phyloP scores from a whole-genome alignment of 108 stramenopile genomes.

The Pseudonitzschia multiseries region DNA sequence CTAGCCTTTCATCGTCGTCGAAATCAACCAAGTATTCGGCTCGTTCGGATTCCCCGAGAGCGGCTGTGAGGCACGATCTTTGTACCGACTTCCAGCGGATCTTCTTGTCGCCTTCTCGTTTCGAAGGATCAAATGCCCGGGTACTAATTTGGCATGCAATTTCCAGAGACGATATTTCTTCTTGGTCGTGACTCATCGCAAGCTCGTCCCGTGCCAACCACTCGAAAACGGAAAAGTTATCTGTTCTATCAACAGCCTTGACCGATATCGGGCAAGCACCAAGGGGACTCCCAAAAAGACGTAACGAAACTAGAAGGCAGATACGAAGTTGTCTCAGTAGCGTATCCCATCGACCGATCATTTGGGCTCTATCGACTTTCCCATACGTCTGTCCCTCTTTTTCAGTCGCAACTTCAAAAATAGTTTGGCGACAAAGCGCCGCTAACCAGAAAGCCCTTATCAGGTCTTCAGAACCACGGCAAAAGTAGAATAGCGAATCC shows the following conservation, averaged over 20 bases:
- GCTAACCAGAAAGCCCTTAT: constrained; percentile 73
- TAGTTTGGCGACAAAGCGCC: constrained; percentile 62
- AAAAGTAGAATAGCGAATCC: constrained; percentile 53
- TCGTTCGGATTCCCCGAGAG: constrained; percentile 36
- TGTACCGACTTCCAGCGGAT: constrained; percentile 40
- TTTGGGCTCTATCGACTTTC: constrained; percentile 34
- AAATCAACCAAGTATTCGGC: constrained; percentile 44
- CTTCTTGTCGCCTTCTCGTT: constrained; percentile 50
- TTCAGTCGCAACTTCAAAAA: constrained; percentile 49
- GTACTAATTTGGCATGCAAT: constrained; percentile 60
- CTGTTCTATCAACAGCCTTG: constrained; percentile 46
- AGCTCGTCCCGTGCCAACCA: constrained; percentile 80
- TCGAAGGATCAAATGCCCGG: constrained; percentile 65
- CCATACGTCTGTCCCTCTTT: constrained; percentile 74
- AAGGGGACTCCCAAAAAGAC: constrained; percentile 58
- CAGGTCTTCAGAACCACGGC: constrained; percentile 61
- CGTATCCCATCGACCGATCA: constrained; percentile 56
- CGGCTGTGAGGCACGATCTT: constrained; percentile 38
- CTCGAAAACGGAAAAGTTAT: constrained; percentile 71
- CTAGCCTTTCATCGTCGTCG: constrained; percentile 37
- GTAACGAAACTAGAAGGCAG: constrained; percentile 65
- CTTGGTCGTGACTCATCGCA: constrained; percentile 66
- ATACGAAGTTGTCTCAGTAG: constrained; percentile 74
- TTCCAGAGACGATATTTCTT: constrained; percentile 61
- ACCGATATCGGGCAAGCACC: constrained; percentile 69